Conservation (phyloP, 1,284 basidiomycete genomes). For the Leccinum angustisporum region DNA sequence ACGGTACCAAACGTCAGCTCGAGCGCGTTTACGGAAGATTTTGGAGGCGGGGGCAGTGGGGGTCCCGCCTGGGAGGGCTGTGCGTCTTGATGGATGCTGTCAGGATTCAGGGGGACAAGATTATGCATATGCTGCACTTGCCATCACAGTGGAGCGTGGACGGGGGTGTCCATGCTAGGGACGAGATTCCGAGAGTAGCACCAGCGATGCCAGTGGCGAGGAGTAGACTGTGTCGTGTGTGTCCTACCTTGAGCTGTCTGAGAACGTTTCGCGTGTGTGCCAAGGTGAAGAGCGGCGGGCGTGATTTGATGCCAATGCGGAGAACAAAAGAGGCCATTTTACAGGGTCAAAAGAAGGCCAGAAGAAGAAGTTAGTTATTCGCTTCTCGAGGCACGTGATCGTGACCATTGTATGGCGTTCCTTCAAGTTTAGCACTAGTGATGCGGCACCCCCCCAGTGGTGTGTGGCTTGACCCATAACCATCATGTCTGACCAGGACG, state of each 20-base stretch:
- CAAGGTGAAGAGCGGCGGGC: background rate
- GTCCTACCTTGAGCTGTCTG: background rate
- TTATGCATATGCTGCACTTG: slow-evolving; percentile 15
- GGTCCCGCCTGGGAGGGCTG: slow-evolving; percentile 6
- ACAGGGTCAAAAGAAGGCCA: background rate
- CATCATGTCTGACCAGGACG: slow-evolving; percentile 35
- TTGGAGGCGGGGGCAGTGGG: slow-evolving; percentile 51
- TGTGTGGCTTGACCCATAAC: slow-evolving; percentile 23
- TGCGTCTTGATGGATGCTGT: slow-evolving; percentile 17
- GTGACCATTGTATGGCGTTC: slow-evolving; percentile 15
- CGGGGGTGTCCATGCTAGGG: slow-evolving; percentile 18
- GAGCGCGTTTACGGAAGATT: slow-evolving; percentile 74
- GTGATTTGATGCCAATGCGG: slow-evolving; percentile 20
- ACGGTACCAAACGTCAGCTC: slow-evolving; percentile 88
- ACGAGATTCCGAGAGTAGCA: slow-evolving; percentile 38
- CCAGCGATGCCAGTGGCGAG: slow-evolving; percentile 35
- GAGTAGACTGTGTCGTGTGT: slow-evolving; percentile 8
- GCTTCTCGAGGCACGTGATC: slow-evolving; percentile 28
- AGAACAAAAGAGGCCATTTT: slow-evolving; percentile 14
- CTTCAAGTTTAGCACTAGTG: background rate
- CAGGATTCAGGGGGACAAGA: slow-evolving; percentile 1
- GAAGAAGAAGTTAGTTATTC: background rate
- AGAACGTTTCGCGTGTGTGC: slow-evolving; percentile 4
- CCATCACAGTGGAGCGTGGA: slow-evolving; percentile 40
- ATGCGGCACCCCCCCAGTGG: background rate